Evolutionary conservation across 2,329 filamentous ascomycete species (phyloP), one percentile per base, ranked within the genome.

Genomic region (Daldinia sp.): DNA sequence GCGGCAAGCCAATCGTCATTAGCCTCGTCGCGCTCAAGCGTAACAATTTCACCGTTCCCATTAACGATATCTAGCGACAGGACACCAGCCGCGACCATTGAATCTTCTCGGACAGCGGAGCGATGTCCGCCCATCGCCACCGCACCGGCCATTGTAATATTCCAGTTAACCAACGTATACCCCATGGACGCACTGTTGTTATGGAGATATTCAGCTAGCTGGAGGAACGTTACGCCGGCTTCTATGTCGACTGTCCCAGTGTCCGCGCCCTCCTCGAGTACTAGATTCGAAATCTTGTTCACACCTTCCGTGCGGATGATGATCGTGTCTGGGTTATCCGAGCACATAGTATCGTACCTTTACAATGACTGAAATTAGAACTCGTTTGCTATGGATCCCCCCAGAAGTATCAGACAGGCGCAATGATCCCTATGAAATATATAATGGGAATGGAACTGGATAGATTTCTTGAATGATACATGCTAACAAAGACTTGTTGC

Each of bases 301-400:
- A 82, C 76, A 47, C 75, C 67, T 63, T 81, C 80, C 17, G 79
- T 81, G 66, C 79, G 79, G 37, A 84, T 74, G 68, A 84, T 80
- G 67, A 83, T 72, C 1, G 82, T 84, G 43, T 72, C 69, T 23
- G 76, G 72, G 60, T 81, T 75, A 70, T 83, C 81, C 41, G 79
- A 79, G 73, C 82, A 84, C 77, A 83, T 82, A 29, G 82, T 84
- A 67, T 84, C 81, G 69, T 83, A 84, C 81, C 82, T 73, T 70
- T 19, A n/a, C 11, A 35, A 4, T 11, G 43, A 27, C 19, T 34
- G 6, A 32, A 10, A 43, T 65, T n/a, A 65, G 62, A 55, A 45
- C 41, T 9, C 13, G n/a, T 13, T n/a, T 30, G 15, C 3, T 47
- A 13, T 41, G 7, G 23, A 47, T 32, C 6, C 9, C 11, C 19